Base-by-base conservation (phyloP, 768 basidiomycete genomes). In the Dendrothele bispora region DNA sequence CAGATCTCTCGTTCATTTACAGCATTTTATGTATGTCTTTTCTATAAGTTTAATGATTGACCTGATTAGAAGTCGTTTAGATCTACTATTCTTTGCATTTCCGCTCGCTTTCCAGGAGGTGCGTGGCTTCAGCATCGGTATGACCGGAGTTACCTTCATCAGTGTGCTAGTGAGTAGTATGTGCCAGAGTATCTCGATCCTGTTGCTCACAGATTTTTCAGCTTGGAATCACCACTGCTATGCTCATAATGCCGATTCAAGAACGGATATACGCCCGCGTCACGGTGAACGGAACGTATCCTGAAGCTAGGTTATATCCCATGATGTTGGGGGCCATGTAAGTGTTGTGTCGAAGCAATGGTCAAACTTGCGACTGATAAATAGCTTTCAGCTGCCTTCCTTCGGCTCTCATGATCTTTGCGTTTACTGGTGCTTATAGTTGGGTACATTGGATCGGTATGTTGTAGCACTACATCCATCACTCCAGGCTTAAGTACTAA, bases 1-100 rank as follows among this genome's bases (percentile, higher is more conserved):
- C 30, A 71, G 71, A 71, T 59, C 65, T 78, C 1, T 71, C 72
- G 1, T 71, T 78, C 52, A 59, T 75, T 3, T 76, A 73, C 55
- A 65, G 69, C 25, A 53, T 74, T 7, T 56, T 76, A 2, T 77
- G 60, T 68, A 46, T 35, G 62, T 55, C 20, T 5, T 39, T 35
- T 46, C 30, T 32, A 5, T 20, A 22, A 14, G 17, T 7, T 43
- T 26, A 12, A 18, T 30, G 27, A 20, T 44, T 21, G 2, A 6
- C 17, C 39, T n/a, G 10, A 36, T 25, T 10, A 24, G 29, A 15
- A 32, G 20, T 39, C 17, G 32, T 43, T 12, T 43, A 65, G 66
- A 75, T 52, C 56, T 72, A 7, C 54, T 73, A 20, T 74, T 75
- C 61, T 70, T 70, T 39, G 73, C 72, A 0, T 72, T 74, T 60